Conservation (phyloP, 164 flowering plant species). For the Aristolochia californica region DNA sequence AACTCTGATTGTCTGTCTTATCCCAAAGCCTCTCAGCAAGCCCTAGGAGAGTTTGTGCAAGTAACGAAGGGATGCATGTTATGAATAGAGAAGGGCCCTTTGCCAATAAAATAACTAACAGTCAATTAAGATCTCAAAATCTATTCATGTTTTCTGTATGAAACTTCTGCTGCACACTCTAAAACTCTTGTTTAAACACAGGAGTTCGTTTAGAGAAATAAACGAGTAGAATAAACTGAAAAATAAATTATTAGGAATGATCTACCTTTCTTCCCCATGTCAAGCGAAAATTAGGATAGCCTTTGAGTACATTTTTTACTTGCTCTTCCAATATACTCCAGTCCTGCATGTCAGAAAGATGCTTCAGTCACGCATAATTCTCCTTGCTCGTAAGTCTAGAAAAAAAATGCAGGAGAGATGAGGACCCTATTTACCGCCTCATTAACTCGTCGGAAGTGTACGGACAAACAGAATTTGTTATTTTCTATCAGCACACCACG, state of each 20-base stretch:
- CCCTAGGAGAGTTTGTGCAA: no score
- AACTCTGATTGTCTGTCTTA: no score
- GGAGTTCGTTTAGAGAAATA: no score
- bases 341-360: conserved; percentile 2
- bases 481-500: conserved; percentile 10
- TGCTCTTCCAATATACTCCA: conserved; percentile 8
- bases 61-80: no score
- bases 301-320: conserved; percentile 6
- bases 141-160: no score
- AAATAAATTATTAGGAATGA: not conserved
- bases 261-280: conserved; percentile 13
- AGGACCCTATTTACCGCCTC: conserved; percentile 4
- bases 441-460: conserved; percentile 12
- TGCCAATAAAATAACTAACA: no score
- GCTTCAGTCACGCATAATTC: not conserved
- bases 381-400: not conserved
- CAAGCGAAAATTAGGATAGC: conserved; percentile 7
- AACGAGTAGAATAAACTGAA: not conserved
- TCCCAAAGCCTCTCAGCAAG: no score
- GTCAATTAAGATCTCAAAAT: no score
- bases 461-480: conserved; percentile 14
- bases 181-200: no score
- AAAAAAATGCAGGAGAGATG: no score
- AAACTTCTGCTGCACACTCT: no score
- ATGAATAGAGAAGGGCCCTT: no score